Evolutionary conservation across 2,329 filamentous ascomycete species (phyloP), one percentile per base, ranked within the genome.

Genomic region (Thyridium curvatum): DNA sequence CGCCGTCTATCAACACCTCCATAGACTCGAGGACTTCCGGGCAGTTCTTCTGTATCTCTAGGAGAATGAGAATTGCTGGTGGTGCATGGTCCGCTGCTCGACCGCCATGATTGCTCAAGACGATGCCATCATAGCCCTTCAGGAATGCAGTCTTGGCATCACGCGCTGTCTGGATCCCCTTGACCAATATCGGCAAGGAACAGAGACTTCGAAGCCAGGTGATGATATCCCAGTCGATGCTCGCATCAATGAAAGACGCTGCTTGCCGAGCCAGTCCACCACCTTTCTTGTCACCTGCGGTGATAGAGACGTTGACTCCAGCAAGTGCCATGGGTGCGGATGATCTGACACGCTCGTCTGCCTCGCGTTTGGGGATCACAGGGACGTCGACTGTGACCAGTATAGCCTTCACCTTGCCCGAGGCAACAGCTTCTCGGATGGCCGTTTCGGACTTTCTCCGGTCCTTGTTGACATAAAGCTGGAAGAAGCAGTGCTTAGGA

Each of bases 71-170:
- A 9, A 65, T 49, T 8, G 62, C 52, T 0, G 62, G 62, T 46
- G 52, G 61, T 41, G 46, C 71, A 54, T 55, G 70, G 32, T 79
- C 74, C 2, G 76, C 58, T 2, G 72, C 71, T 18, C 76, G 60
- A 3, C 76, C 76, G 14, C 76, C 75, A 40, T 79, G 76, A 43
- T 79, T 80, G 43, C 69, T 74, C 28, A 80, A 46, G 41, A 77
- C 53, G 34, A 79, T 72, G 1, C 74, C 74, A 41, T 75, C 66
- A 35, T 72, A 60, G 0, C 72, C 72, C 39, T 63, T 55, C 33
- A 69, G 54, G 39, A 70, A 63, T 0, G 75, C 74, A 30, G 64
- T 49, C 12, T 62, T 62, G 1, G 75, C 74, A 49, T 80, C 74
- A 18, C 71, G 71, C 0, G 72, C 72, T 15, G 62, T 69, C 60